Base-by-base conservation (phyloP, 257 asterid genomes). In the Nyctanthes arbortristis region DNA sequence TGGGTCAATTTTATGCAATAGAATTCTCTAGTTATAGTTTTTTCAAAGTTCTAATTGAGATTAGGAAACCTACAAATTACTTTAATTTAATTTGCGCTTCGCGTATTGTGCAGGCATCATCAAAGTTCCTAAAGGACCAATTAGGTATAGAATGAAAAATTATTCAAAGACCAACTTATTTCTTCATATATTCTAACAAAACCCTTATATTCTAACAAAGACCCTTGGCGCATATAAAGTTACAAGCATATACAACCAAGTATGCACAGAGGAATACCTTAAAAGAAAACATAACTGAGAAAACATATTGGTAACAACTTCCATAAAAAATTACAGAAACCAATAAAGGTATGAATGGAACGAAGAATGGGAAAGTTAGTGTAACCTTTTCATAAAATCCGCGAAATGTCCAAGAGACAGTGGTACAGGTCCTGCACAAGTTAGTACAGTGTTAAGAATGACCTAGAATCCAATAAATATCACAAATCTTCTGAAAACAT, bases 381-480 rank as follows among this genome's bases (percentile, higher is more conserved):
- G 73, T 71, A 59, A 92, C 98, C 98, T 92, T 92, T 82, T 92
- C 98, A 76, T 92, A 92, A 70, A 92, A 92, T 67, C 90, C 90
- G 70, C 98, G 92, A 75, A 92, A 92, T 68, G 96, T 88, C 98
- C 98, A 92, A 29, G 98, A 92, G 62, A 92, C 96, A 34, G 98
- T 92, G 39, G 98, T 92, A 79, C 98, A 92, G 55, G 98, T 92
- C 93, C 98, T 92, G 87, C 75, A 74, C 36, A 77, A 76, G 58
- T 39, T 68, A 47, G 36, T 63, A 75, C 52, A 65, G 66, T 40
- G 57, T 63, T 39, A 55, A 75, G 61, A 63, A 49, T 45, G 45
- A 61, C 57, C 65, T 54, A 34, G 40, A 65, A 65, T 52, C 36
- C 29, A 39, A 10, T 63, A 39, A 22, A 63, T 33, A 54, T 36